A percentile compares a stretch with the other conserved stretches of the same genome.
phyloP scores from a whole-genome alignment of 768 basidiomycete genomes.

The Gyrodon lividus region DNA sequence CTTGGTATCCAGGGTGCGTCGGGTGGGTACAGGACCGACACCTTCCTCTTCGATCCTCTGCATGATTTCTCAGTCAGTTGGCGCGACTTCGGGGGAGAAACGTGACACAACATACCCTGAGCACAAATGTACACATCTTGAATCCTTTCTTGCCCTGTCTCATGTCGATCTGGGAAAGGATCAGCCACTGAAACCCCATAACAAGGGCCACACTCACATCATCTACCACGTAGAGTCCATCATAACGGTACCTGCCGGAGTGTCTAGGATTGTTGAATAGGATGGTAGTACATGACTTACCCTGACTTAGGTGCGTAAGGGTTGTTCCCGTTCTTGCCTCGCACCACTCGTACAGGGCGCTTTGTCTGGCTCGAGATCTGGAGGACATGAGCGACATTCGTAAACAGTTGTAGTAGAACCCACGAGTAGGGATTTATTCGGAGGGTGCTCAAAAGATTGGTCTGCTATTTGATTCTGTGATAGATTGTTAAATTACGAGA shows the following conservation, averaged over 20 bases:
- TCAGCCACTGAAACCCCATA: constrained; percentile 3
- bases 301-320: constrained; percentile 22
- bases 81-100: not conserved
- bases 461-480: constrained; percentile 20
- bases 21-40: constrained; percentile 16
- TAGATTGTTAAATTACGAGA: not conserved
- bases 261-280: not conserved
- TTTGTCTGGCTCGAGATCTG: constrained; percentile 31
- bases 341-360: constrained; percentile 38
- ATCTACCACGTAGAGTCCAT: constrained; percentile 31
- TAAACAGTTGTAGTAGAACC: not conserved
- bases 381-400: not conserved
- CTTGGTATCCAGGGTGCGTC: constrained; percentile 14
- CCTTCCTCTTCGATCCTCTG: constrained; percentile 28
- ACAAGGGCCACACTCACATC: constrained; percentile 11
- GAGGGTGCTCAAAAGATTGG: constrained; percentile 23
- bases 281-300: constrained; percentile 11
- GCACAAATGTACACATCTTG: constrained; percentile 31
- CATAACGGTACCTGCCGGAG: constrained; percentile 29
- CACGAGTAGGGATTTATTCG: constrained; percentile 23
- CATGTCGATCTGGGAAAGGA: constrained; percentile 14
- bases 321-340: constrained; percentile 25
- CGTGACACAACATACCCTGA: constrained; percentile 17
- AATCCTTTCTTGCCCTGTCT: constrained; percentile 18
- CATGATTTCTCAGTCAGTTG: not conserved